Evolutionary conservation across 192 early-diverging fungal species (phyloP), one percentile per base, ranked within the genome.

Genomic region (Spinellus fusiger): DNA sequence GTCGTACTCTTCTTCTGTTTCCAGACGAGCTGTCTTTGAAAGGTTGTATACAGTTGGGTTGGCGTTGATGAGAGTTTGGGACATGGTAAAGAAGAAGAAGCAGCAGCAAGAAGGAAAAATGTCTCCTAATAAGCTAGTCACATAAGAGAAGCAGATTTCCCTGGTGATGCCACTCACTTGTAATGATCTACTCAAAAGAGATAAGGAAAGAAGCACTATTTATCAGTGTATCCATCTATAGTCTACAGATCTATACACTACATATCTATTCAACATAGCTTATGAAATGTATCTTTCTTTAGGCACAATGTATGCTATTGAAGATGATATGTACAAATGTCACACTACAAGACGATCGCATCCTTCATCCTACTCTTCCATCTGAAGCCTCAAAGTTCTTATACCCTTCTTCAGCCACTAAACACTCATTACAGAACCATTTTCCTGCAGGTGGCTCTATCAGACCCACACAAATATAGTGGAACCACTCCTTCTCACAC

Each of bases 401-500:
- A 4, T 52, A 61, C 10, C 40, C 40, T 1, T 34, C 59, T 35
- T 61, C 62, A 18, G 66, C 70, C 12, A 34, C 66, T 23, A 56
- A 38, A 70, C 92, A 94, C 29, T 83, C 80, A 5, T 79, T 80
- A 65, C 93, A 95, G 75, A 81, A 95, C 93, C 93, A 95, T 60
- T 82, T 83, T 18, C 92, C 93, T 58, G 87, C 85, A 26, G 87
- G 87, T 28, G 84, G 93, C 27, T 78, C 81, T 10, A 73, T 80
- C 23, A 95, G 74, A 13, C 89, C 90, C 16, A 94, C 93, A 59
- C 93, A 95, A 0, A 68, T 79, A 63, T 91, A 86, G 65, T 95
- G 93, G 72, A 95, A 95, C 93, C 93, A 95, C 76, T 95, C 92
- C 69, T 85, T 81, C 35, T 84, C 82, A 71, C 93, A 94, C 65